These are phyloP conservation scores for Mycena sp. DNA, from an alignment of 1,284 basidiomycete genomes.

Conservation along the genomic window DNA sequence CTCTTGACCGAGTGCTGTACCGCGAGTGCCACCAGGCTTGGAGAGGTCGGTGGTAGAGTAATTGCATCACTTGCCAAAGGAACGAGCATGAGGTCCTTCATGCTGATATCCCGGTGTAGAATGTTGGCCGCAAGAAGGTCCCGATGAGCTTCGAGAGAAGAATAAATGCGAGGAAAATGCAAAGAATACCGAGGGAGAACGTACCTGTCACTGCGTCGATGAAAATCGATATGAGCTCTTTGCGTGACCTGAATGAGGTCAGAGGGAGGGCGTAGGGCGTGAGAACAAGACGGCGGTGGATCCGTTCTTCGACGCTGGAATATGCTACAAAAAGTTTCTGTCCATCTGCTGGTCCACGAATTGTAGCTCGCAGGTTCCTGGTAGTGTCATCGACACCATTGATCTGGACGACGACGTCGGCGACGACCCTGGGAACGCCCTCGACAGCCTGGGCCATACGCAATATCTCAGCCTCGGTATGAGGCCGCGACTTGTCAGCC, in stretches of 20 bases:
- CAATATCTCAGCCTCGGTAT: slow-evolving; percentile 13
- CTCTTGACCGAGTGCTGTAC: neutral
- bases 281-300: slow-evolving; percentile 8
- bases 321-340: neutral
- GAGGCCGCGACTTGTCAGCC: neutral
- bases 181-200: neutral
- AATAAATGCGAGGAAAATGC: neutral
- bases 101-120: slow-evolving; percentile 12
- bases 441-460: neutral
- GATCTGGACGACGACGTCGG: neutral
- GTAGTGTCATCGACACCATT: neutral
- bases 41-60: neutral
- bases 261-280: neutral
- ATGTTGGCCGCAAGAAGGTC: neutral
- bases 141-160: slow-evolving; percentile 3
- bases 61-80: neutral
- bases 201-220: slow-evolving; percentile 5
- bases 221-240: slow-evolving; percentile 12
- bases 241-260: neutral
- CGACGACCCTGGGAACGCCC: slow-evolving; percentile 15
- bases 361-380: neutral
- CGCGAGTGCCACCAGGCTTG: neutral
- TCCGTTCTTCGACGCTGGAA: neutral
- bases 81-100: slow-evolving; percentile 14
- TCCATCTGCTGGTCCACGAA: neutral